Base-by-base conservation (phyloP, 169 alveolate species). In the Plasmodium gonderi region DNA sequence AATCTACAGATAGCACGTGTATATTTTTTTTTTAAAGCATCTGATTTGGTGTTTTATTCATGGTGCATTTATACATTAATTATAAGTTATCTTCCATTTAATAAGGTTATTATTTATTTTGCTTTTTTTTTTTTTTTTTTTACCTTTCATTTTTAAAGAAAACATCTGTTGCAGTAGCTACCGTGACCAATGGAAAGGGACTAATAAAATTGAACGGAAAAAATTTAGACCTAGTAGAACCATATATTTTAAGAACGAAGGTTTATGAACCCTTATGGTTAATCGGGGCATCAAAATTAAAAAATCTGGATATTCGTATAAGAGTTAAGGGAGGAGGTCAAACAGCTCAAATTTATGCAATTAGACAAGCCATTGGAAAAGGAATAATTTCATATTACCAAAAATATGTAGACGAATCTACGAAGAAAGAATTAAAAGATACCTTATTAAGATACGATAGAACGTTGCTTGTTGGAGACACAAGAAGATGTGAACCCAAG, bases 401-500 rank as follows among this genome's bases (percentile, higher is more conserved):
- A 94, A 99, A 99, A 95, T 99, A 94, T 89, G 99, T 98, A 23
- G 99, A 98, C 87, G 99, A 98, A 96, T 98, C 98, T 40, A 95
- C 99, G 74, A 98, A 98, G 96, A 97, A 97, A 95, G 98, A 98
- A 95, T 94, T 98, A 72, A 97, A 95, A 93, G 99, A 98, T 95
- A 96, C 97, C 77, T 97, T 99, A 68, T 97, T 98, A 95, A 98
- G 99, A 95, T 99, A 98, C 97, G 99, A 99, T 96, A 98, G 99
- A 95, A 97, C 99, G 87, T 97, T 99, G 91, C 97, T 99, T 91
- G 99, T 99, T 75, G 99, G 99, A 78, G 99, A 99, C 94, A 99
- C 99, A 90, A 99, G 99, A 94, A 98, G 99, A 94, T 97, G 99
- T 95, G 99, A 99, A 95, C 99, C 99, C 80, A 99, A 99, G 99